Evolutionary conservation across 1,139 yeast genomes (phyloP).

Genomic region (Sugiyamaella grinbergsii): DNA sequence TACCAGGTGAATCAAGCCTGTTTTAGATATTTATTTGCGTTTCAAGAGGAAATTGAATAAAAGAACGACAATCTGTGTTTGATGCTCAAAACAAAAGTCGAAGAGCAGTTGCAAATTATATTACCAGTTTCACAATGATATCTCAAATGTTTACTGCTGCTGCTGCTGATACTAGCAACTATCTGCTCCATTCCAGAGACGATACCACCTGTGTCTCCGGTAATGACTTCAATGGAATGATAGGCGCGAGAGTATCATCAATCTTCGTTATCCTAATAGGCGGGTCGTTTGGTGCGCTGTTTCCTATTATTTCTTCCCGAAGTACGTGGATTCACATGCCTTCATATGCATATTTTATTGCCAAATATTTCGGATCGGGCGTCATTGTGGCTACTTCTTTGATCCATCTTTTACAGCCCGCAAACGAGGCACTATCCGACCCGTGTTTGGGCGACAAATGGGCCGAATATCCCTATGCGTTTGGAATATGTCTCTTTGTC

Average conservation of each 20-base stretch:
- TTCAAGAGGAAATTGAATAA: no score
- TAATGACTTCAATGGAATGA: constrained; percentile 50
- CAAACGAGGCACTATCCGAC: constrained; percentile 55
- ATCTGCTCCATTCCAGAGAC: not conserved
- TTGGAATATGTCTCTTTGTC: constrained; percentile 55
- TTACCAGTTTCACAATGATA: not conserved
- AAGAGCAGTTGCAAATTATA: no score
- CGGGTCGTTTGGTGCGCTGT: constrained; percentile 56
- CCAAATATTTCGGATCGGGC: constrained; percentile 89
- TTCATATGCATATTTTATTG: constrained; percentile 61
- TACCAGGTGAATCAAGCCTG: no score
- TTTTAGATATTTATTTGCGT: no score
- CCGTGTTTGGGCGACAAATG: constrained; percentile 60
- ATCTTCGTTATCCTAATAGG: constrained; percentile 67
- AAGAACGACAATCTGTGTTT: no score
- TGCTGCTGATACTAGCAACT: not conserved
- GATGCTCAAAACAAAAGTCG: no score
- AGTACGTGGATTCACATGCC: constrained; percentile 48
- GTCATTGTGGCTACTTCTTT: constrained; percentile 89
- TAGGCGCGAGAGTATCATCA: constrained; percentile 72
- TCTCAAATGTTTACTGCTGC: no score
- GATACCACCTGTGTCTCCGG: constrained; percentile 25
- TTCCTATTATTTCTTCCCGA: constrained; percentile 43
- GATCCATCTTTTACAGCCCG: constrained; percentile 81
- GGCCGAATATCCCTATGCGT: constrained; percentile 63